These are phyloP conservation scores for Excoecaria cochinchinensis DNA, from an alignment of 345 rosid species.

Conservation along the genomic window DNA sequence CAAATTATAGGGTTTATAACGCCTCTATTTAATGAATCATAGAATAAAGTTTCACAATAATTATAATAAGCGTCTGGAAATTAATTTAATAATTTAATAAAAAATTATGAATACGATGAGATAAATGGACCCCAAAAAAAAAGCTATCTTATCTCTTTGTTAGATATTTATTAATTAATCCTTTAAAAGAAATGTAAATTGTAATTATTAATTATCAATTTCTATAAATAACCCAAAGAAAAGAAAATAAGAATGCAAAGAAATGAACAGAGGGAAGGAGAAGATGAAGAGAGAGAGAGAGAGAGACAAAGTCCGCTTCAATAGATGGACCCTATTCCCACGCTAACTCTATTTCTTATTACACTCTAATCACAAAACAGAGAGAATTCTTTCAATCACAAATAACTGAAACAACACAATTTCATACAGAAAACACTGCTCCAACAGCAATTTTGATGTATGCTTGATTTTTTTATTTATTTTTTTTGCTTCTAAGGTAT, in stretches of 20 bases:
- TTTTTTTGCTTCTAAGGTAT: background rate
- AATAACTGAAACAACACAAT: background rate
- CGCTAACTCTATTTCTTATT: conserved; percentile 13
- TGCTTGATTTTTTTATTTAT: background rate
- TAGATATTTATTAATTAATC: too few species aligned
- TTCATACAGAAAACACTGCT: too few species aligned
- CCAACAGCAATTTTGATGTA: background rate
- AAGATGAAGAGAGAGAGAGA: background rate
- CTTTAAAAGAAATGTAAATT: background rate
- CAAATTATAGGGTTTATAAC: too few species aligned
- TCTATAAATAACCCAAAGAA: background rate
- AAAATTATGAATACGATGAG: too few species aligned
- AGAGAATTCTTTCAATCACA: background rate
- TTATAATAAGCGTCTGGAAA: too few species aligned
- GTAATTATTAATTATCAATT: background rate
- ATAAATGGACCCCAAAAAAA: too few species aligned
- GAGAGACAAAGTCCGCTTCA: conserved; percentile 15
- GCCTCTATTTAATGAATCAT: too few species aligned
- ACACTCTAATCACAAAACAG: background rate
- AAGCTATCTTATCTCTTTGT: too few species aligned
- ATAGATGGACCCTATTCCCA: conserved; percentile 19
- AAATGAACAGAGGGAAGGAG: background rate
- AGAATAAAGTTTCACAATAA: too few species aligned
- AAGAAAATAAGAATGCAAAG: background rate
- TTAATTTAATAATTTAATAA: too few species aligned